phyloP scores from a whole-genome alignment of 768 basidiomycete genomes.

The Piloderma croceum region DNA sequence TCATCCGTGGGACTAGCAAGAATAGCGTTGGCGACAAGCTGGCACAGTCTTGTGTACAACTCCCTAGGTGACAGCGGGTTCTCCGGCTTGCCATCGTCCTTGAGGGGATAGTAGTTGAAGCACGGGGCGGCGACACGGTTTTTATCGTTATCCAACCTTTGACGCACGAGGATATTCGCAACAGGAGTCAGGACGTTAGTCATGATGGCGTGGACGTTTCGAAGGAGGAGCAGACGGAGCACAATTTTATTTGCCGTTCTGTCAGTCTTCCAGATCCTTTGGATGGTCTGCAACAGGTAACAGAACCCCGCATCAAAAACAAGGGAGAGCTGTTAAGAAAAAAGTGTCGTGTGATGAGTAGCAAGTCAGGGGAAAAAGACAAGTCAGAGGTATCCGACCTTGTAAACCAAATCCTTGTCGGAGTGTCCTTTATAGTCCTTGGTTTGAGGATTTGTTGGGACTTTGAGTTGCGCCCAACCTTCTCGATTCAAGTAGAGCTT shows the following conservation, averaged over 20 bases:
- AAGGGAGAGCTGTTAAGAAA: conserved; percentile 21
- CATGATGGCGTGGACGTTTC: conserved; percentile 23
- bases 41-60: no score
- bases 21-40: no score
- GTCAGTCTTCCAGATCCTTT: conserved; percentile 19
- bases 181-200: conserved; percentile 21
- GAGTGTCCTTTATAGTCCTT: conserved; percentile 16
- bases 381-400: conserved; percentile 5
- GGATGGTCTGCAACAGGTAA: conserved; percentile 20
- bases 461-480: conserved; percentile 12
- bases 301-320: conserved; percentile 22
- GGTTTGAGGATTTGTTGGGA: conserved; percentile 16
- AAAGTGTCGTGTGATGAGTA: background rate
- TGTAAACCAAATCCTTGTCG: no score
- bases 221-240: conserved; percentile 14
- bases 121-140: conserved; percentile 21
- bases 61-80: no score
- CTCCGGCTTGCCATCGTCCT: no score
- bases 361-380: background rate
- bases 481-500: conserved; percentile 10
- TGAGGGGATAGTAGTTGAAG: conserved; percentile 21
- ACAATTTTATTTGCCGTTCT: no score
- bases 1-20: no score
- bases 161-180: conserved; percentile 19
- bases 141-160: conserved; percentile 16